Percentiles rank a stretch among this genome's conserved stretches.
Conservation (phyloP, 139 green algal genomes). For the Micromonas pusilla region DNA sequence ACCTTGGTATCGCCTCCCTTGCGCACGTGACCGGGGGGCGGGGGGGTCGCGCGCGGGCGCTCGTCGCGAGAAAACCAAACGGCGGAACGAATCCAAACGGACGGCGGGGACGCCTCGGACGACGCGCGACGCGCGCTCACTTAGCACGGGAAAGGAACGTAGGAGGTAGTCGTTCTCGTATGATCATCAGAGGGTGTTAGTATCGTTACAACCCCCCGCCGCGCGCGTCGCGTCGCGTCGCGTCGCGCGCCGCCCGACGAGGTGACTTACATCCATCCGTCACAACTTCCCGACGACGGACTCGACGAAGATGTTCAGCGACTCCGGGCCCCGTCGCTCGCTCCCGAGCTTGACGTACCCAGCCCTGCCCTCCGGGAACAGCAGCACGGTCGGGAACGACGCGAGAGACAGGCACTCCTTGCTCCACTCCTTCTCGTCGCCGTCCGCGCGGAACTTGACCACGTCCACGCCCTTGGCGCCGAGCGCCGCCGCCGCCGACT, state of each 20-base stretch:
- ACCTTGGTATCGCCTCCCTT: conserved; percentile 91
- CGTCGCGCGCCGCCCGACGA: not conserved
- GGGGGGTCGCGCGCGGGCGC: too few relatives aligned
- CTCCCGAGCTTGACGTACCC: conserved; percentile 68
- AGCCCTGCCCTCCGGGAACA: conserved; percentile 38
- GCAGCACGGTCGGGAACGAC: conserved; percentile 86
- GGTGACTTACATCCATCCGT: not conserved
- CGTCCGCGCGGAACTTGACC: conserved; percentile 76
- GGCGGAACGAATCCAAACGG: too few relatives aligned
- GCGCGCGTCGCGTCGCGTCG: too few relatives aligned
- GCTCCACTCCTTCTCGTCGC: conserved; percentile 46
- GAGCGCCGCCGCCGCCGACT: conserved; percentile 46
- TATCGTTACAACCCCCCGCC: too few relatives aligned
- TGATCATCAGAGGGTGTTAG: too few relatives aligned
- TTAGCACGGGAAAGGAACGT: too few relatives aligned
- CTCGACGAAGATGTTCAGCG: conserved; percentile 73
- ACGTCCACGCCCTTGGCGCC: conserved; percentile 52
- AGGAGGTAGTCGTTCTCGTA: too few relatives aligned
- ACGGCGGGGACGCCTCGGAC: too few relatives aligned
- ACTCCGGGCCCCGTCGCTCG: conserved; percentile 72
- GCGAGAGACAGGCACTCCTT: conserved; percentile 64
- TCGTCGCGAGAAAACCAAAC: too few relatives aligned
- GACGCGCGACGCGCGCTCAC: too few relatives aligned
- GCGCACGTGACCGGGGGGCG: conserved; percentile 12
- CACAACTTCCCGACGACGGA: conserved; percentile 19